Evolutionary conservation across 1,284 basidiomycete species (phyloP), one percentile per base, ranked within the genome.

Genomic region (Ceratorhiza oryzae-sativae): DNA sequence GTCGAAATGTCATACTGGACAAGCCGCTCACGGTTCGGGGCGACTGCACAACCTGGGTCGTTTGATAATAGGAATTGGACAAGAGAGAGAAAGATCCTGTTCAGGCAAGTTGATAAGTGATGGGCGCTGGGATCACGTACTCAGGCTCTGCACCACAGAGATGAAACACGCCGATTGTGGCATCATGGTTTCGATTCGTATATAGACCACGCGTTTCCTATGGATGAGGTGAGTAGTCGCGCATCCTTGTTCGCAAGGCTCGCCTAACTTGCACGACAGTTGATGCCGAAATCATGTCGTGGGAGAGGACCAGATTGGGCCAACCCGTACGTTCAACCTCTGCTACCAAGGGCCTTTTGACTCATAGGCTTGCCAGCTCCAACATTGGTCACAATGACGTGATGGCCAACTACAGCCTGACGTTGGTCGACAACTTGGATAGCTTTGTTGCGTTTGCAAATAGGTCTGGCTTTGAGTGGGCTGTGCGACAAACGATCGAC

Each of bases 281-380:
- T 97, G 32, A 88, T 89, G 18, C 95, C 95, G 0, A 80, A 97
- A n/a, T 89, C 92, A 13, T 98, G 95, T 79, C 85, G 84, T 32
- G 92, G 91, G 2, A 85, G 87, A 80, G 93, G 93, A 20, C 91
- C 93, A 15, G 90, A 94, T 77, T 91, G 89, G 88, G 83, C 84
- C 56, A 86, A 90, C 77, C 88, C 89, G 91, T 93, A 81, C 78
- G 90, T 83, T 71, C 74, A 42, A 8, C 20, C 45, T 68, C 42
- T 53, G 36, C 30, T 41, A 8, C 25, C 63, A 34, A 9, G 25
- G 46, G 67, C 30, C 20, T 71, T 53, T 71, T 53, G 58, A 71
- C 51, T 77, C 73, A 48, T 49, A 71, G 46, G 15, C 4, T 62
- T n/a, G 42, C 49, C 58, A 71, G 34, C 67, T 72, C 58, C 59